Evolutionary conservation across 1,284 basidiomycete genomes (phyloP).

Genomic region (Kalmanozyma brasiliensis): DNA sequence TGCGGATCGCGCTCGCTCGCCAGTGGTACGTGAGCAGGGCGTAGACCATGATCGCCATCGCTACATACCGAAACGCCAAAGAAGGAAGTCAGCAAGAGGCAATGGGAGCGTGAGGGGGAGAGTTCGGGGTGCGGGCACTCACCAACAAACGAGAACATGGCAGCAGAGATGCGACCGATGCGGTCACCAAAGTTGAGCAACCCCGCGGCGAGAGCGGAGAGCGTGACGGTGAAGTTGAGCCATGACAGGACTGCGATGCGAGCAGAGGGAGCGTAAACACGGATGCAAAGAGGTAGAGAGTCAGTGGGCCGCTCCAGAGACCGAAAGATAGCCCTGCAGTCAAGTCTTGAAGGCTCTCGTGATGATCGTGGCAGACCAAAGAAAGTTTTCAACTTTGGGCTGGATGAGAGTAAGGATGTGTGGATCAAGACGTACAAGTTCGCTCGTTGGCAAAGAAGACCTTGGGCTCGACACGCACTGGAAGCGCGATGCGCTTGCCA

Average conservation of each 20-base stretch:
- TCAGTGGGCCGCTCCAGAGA: slow-evolving; percentile 1
- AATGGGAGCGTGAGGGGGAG: background rate
- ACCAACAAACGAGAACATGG: slow-evolving; percentile 91
- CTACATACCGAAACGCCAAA: slow-evolving; percentile 72
- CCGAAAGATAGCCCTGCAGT: no score
- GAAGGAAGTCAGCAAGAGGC: background rate
- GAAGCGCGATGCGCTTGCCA: slow-evolving; percentile 67
- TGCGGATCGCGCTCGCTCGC: slow-evolving; percentile 91
- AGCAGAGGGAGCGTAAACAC: no score
- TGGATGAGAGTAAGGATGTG: background rate
- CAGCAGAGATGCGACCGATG: slow-evolving; percentile 89
- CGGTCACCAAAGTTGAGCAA: slow-evolving; percentile 68
- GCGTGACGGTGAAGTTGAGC: slow-evolving; percentile 68
- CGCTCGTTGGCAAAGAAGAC: slow-evolving; percentile 68
- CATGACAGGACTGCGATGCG: slow-evolving; percentile 67
- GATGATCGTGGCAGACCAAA: no score
- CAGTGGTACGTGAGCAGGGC: slow-evolving; percentile 95
- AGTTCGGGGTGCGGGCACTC: slow-evolving; percentile 66
- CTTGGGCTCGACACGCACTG: slow-evolving; percentile 67
- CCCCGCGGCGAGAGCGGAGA: slow-evolving; percentile 66
- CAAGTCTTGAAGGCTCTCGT: no score
- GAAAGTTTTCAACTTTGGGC: no score
- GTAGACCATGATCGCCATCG: slow-evolving; percentile 96
- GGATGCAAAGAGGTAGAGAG: background rate
- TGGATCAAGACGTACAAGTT: slow-evolving; percentile 54